Evolutionary conservation across 192 early-diverging fungal genomes (phyloP), one percentile per base, ranked within the genome.

Genomic region (Haplosporangium gracile): DNA sequence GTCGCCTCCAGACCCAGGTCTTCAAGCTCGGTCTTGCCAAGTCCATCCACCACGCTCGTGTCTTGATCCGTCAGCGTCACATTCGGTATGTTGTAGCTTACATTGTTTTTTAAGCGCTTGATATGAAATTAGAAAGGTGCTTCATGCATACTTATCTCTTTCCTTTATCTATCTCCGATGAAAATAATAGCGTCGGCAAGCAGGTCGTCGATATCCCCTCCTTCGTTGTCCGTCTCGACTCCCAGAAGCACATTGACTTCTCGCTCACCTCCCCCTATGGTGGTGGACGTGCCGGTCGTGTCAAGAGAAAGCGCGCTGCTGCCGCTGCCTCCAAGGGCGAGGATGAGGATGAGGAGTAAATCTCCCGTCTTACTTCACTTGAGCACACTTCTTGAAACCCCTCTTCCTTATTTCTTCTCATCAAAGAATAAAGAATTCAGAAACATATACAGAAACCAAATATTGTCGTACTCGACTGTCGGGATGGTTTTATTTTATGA

Each of bases 31-130:
- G 97, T 84, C 91, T 99, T 77, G 98, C 98, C 92, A 98, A 97
- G 94, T 98, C 97, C 73, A 97, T 98, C 89, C 98, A 99, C 94
- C 98, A 99, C 92, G 98, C 98, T 74, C 96, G 98, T 94, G 97
- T 99, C 82, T 92, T 98, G 90, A 98, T 99, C 91, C 95, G 96
- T 79, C 98, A 99, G 93, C 95, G 98, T 80, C 98, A 99, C 95
- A 99, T 99, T 91, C 96, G 87, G 95, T 92, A 74, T 2, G 73
- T 74, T 55, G 8, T 5, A 1, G 2, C 3, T 94, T 87, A 39
- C 78, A 82, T 20, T 51, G 49, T 18, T 51, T 11, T 45, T 45
- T 45, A 11, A 13, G 43, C 43, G 13, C 0, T 18, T 22, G 49
- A 20, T 51, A 22, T 51, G 18, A 13, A 45, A 15, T 22, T 20